A percentile compares a stretch with the other conserved stretches of the same genome.
Evolutionary conservation across 129 eudicot genomes (phyloP).

Genomic region (Centella asiatica): DNA sequence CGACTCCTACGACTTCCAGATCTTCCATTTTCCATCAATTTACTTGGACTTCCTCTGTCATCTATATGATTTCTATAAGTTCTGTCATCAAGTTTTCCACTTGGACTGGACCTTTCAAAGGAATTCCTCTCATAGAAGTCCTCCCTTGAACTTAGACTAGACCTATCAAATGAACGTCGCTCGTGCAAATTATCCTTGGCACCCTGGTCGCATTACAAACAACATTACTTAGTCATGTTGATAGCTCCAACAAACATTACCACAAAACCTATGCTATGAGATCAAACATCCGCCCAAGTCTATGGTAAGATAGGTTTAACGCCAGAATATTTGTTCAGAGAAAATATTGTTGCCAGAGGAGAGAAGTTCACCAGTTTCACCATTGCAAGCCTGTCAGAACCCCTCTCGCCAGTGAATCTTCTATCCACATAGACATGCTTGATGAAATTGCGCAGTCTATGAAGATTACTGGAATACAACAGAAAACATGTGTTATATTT

Average conservation of each 20-base stretch:
- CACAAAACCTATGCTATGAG: neutral
- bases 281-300: neutral
- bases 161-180: neutral
- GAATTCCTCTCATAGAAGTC: slow-evolving; percentile 13
- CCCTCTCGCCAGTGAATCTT: slow-evolving; percentile 36
- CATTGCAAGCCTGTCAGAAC: slow-evolving; percentile 14
- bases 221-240: neutral
- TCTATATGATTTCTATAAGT: slow-evolving; percentile 13
- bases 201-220: slow-evolving; percentile 19
- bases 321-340: neutral
- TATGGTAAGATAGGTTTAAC: neutral
- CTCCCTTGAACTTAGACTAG: slow-evolving; percentile 8
- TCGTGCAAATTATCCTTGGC: slow-evolving; percentile 9
- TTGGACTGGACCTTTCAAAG: slow-evolving; percentile 1
- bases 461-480: slow-evolving; percentile 36
- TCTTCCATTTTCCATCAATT: slow-evolving; percentile 13
- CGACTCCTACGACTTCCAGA: slow-evolving; percentile 15
- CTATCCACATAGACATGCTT: slow-evolving; percentile 46
- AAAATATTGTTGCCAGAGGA: neutral
- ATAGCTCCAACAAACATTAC: neutral
- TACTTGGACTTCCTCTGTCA: slow-evolving; percentile 27
- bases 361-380: slow-evolving; percentile 25
- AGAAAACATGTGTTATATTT: neutral
- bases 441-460: slow-evolving; percentile 49
- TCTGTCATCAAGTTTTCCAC: slow-evolving; percentile 14